Evolutionary conservation across 305 asterid genomes (phyloP).

Genomic region (Petunia hybrid): DNA sequence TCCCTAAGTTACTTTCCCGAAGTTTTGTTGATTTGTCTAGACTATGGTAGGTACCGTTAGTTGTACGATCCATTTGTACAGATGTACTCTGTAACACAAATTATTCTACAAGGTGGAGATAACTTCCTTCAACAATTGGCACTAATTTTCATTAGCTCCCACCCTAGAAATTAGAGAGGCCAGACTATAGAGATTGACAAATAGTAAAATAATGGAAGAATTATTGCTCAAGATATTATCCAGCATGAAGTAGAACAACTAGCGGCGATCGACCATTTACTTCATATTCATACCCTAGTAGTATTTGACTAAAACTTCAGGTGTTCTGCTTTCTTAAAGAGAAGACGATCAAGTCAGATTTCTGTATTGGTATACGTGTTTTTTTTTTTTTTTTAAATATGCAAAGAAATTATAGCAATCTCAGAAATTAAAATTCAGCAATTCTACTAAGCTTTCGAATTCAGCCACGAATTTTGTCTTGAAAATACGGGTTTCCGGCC

Average conservation of each 20-base stretch:
- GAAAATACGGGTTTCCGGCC: background rate
- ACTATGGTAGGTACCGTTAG: conserved; percentile 8
- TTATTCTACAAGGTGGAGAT: background rate
- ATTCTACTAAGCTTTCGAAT: too few relatives aligned
- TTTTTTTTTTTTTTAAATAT: too few relatives aligned
- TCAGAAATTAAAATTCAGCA: too few relatives aligned
- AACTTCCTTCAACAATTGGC: background rate
- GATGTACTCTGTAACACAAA: conserved; percentile 30
- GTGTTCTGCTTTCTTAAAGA: background rate
- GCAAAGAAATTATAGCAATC: too few relatives aligned
- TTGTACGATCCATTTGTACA: conserved; percentile 28
- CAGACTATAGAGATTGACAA: background rate
- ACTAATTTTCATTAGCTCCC: background rate
- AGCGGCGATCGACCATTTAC: background rate
- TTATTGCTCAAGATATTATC: background rate
- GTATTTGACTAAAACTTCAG: background rate
- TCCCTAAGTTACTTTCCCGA: background rate
- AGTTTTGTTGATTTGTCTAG: background rate
- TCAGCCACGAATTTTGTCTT: too few relatives aligned
- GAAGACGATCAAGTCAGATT: background rate
- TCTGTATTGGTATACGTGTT: too few relatives aligned
- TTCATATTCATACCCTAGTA: background rate
- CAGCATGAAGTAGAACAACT: background rate
- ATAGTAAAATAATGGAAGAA: background rate
- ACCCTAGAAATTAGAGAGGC: background rate